These are phyloP conservation scores for Voacanga thouarsii DNA, from an alignment of 257 asterid species.

Conservation along the genomic window DNA sequence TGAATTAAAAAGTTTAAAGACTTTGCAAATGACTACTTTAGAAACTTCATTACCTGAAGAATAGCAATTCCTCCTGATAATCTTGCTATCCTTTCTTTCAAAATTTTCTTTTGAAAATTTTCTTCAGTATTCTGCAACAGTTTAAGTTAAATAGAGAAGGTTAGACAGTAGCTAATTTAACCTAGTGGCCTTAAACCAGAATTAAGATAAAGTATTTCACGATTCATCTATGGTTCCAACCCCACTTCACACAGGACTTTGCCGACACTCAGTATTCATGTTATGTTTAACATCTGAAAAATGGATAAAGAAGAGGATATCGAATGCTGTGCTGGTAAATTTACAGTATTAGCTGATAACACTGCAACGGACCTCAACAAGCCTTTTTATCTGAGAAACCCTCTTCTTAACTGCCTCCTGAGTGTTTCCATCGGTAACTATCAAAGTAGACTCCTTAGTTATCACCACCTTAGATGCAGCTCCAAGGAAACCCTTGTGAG, in stretches of 20 bases:
- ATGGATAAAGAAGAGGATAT: background rate
- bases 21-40: background rate
- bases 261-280: background rate
- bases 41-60: conserved; percentile 49
- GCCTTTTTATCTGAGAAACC: conserved; percentile 59
- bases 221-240: background rate
- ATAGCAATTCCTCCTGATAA: conserved; percentile 75
- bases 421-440: conserved; percentile 67
- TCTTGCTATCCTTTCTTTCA: conserved; percentile 79
- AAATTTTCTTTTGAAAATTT: conserved; percentile 62
- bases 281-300: background rate
- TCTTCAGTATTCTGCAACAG: conserved; percentile 60
- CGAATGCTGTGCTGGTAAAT: background rate
- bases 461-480: conserved; percentile 68
- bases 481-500: conserved; percentile 55
- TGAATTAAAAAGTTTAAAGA: background rate
- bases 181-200: background rate
- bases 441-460: conserved; percentile 69
- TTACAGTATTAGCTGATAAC: background rate
- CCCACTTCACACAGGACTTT: background rate
- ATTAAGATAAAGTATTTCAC: background rate
- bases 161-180: too few relatives aligned
- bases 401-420: conserved; percentile 53
- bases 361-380: conserved; percentile 50
- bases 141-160: background rate